Evolutionary conservation across 768 basidiomycete species (phyloP).

Genomic region (Mycena alexandri): DNA sequence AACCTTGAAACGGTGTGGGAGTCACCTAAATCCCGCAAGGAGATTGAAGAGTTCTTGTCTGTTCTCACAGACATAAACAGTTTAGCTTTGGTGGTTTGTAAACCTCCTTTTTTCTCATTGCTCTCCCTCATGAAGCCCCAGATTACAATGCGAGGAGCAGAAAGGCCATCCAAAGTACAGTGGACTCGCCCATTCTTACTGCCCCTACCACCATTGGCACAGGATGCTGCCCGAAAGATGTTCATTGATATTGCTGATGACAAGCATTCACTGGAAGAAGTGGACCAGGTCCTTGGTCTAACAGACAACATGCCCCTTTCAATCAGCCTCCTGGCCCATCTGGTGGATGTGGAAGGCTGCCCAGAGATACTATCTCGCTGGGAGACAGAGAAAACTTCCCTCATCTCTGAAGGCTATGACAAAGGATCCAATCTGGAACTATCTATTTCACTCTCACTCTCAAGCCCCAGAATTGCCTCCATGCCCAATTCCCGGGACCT

Average conservation of each 20-base stretch:
- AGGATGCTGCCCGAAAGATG: neutral
- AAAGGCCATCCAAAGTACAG: neutral
- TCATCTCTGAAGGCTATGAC: neutral
- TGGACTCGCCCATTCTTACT: neutral
- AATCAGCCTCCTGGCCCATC: neutral
- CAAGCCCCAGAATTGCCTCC: neutral
- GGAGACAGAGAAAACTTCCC: neutral
- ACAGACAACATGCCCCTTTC: neutral
- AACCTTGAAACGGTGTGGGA: neutral
- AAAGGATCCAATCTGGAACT: neutral
- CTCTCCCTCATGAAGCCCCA: neutral
- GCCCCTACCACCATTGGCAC: neutral
- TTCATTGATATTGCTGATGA: neutral
- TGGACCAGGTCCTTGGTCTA: neutral
- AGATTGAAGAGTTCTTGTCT: neutral
- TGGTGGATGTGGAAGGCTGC: neutral
- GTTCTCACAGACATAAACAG: neutral
- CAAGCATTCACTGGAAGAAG: neutral
- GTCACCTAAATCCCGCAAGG: neutral
- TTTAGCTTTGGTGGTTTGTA: neutral
- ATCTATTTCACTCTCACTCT: neutral
- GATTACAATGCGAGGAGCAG: neutral
- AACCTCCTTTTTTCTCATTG: neutral
- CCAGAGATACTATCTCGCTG: neutral
- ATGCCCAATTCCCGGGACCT: neutral